Percentiles rank a stretch among this genome's conserved stretches.
These are phyloP conservation scores for Aspergillus vadensis DNA, from an alignment of 2,329 filamentous ascomycete genomes.

Conservation along the genomic window DNA sequence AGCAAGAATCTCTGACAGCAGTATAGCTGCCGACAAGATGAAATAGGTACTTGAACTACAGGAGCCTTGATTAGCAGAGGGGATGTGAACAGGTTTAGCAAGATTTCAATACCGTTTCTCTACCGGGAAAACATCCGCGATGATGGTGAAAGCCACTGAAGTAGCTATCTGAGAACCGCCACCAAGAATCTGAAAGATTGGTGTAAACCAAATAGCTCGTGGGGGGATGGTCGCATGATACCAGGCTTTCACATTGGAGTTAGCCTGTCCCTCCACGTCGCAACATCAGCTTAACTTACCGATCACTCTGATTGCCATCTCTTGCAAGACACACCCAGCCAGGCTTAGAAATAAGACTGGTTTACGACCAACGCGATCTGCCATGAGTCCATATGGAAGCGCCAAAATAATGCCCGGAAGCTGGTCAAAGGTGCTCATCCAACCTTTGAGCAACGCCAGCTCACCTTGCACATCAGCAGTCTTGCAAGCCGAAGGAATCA, in stretches of 20 bases:
- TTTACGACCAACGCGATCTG: slow-evolving; percentile 16
- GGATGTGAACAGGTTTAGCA: not conserved
- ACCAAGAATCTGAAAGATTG: slow-evolving; percentile 19
- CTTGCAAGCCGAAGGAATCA: slow-evolving; percentile 10
- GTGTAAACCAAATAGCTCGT: slow-evolving; percentile 15
- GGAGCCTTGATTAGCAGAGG: not conserved
- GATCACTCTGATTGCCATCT: slow-evolving; percentile 11
- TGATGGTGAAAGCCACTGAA: slow-evolving; percentile 13
- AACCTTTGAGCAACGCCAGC: slow-evolving; percentile 16
- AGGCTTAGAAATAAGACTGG: slow-evolving; percentile 12
- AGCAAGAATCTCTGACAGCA: slow-evolving; percentile 14
- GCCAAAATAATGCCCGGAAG: slow-evolving; percentile 16
- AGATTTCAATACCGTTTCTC: slow-evolving; percentile 11
- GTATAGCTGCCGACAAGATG: slow-evolving; percentile 6
- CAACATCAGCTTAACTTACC: slow-evolving; percentile 3
- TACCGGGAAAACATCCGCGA: slow-evolving; percentile 17
- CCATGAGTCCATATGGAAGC: slow-evolving; percentile 18
- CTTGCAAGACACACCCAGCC: slow-evolving; percentile 9
- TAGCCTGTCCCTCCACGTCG: not conserved
- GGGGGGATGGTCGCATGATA: slow-evolving; percentile 13
- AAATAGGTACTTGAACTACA: slow-evolving; percentile 14
- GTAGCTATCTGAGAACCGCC: slow-evolving; percentile 13
- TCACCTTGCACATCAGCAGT: slow-evolving; percentile 15
- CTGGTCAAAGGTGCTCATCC: slow-evolving; percentile 14
- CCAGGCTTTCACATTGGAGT: slow-evolving; percentile 6